These are phyloP conservation scores for Leptographium lundbergii DNA, from an alignment of 2,329 filamentous ascomycete species.

Conservation along the genomic window DNA sequence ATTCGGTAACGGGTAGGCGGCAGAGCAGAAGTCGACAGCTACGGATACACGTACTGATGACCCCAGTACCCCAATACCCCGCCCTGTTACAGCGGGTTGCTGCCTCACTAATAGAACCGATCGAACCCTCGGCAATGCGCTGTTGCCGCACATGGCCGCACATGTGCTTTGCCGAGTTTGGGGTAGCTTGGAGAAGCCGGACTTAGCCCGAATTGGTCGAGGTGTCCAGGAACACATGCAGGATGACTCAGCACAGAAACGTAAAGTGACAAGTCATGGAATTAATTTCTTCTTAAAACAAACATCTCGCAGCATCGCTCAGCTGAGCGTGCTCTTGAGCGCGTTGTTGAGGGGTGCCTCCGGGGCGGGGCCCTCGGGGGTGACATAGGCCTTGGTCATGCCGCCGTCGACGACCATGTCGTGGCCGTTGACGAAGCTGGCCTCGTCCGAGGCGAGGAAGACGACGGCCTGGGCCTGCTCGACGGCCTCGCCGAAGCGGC, in stretches of 20 bases:
- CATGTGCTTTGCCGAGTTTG: neutral
- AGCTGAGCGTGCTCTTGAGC: conserved; percentile 22
- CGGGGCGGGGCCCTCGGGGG: conserved; percentile 45
- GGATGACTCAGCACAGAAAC: neutral
- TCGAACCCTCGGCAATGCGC: neutral
- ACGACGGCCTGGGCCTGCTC: conserved; percentile 85
- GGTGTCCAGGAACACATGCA: neutral
- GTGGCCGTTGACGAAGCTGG: conserved; percentile 77
- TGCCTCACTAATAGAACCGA: neutral
- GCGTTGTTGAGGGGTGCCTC: conserved; percentile 48
- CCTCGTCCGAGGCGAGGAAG: conserved; percentile 78
- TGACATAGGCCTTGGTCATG: conserved; percentile 85
- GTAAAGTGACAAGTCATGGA: neutral
- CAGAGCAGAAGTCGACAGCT: neutral
- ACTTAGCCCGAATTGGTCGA: too few species aligned
- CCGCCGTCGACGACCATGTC: conserved; percentile 95
- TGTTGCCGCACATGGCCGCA: neutral
- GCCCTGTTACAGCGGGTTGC: neutral
- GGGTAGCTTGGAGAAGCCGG: neutral
- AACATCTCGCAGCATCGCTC: neutral
- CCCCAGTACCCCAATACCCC: neutral
- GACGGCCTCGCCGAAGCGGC: conserved; percentile 83
- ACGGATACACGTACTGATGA: neutral
- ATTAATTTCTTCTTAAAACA: neutral
- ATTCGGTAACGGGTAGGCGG: neutral